Conservation (phyloP, 1,284 basidiomycete species). For the Entoloma clypeatum region DNA sequence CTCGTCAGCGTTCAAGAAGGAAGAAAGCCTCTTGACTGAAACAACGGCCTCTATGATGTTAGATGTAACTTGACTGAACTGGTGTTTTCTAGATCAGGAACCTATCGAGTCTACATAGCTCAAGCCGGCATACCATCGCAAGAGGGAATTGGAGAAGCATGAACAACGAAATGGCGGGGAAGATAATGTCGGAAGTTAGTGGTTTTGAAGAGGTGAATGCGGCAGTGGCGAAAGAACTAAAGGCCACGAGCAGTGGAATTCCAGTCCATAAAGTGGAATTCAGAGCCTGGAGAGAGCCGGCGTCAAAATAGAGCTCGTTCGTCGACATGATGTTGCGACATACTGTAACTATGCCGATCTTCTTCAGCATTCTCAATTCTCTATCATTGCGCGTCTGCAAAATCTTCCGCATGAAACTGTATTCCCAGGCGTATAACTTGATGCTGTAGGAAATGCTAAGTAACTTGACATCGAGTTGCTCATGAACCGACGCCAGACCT, state of each 20-base stretch:
- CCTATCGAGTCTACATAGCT: background rate
- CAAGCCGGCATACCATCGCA: constrained; percentile 57
- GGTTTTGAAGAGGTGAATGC: constrained; percentile 66
- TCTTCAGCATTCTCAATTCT: constrained; percentile 78
- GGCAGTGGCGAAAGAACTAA: constrained; percentile 84
- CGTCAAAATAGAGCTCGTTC: constrained; percentile 4
- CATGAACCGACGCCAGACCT: constrained; percentile 40
- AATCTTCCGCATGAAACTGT: constrained; percentile 76
- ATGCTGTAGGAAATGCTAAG: constrained; percentile 41
- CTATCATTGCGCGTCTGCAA: constrained; percentile 79
- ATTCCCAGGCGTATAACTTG: constrained; percentile 86
- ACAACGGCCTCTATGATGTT: constrained; percentile 85
- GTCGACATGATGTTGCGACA: constrained; percentile 22
- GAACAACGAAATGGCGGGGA: constrained; percentile 93
- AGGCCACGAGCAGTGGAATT: constrained; percentile 78
- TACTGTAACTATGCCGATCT: constrained; percentile 75
- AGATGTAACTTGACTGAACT: constrained; percentile 71
- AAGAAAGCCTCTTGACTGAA: constrained; percentile 76
- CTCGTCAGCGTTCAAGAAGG: constrained; percentile 78
- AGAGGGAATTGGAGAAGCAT: constrained; percentile 88
- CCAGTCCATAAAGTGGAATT: constrained; percentile 64
- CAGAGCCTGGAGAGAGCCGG: constrained; percentile 39
- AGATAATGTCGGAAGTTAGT: constrained; percentile 88
- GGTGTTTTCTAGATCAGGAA: constrained; percentile 9
- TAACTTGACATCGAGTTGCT: constrained; percentile 3